Percentiles rank a stretch among this genome's conserved stretches.
phyloP scores from a whole-genome alignment of 306 rosid species.

The Hippophae gyantsensis region DNA sequence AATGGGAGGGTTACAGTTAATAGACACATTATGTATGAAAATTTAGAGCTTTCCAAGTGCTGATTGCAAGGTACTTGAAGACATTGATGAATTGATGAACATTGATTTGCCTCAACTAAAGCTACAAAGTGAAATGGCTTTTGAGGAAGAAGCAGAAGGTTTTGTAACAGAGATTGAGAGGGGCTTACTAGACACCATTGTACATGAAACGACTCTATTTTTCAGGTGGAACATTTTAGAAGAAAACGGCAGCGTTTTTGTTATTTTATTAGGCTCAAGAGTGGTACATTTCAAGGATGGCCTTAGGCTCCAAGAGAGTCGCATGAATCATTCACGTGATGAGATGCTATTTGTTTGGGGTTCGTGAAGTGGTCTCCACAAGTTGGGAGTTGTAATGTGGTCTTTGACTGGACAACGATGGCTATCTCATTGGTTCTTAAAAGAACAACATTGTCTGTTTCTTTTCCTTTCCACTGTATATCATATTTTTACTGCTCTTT shows the following conservation, averaged over 20 bases:
- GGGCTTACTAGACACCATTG: conserved; percentile 45
- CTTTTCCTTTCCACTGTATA: conserved; percentile 4
- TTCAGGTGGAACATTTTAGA: not conserved
- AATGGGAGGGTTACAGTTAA: conserved; percentile 25
- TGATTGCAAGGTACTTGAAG: conserved; percentile 61
- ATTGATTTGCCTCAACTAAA: conserved; percentile 32
- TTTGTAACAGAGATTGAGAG: conserved; percentile 54
- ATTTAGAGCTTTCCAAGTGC: conserved; percentile 39
- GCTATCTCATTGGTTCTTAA: conserved; percentile 32
- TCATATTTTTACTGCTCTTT: conserved; percentile 3
- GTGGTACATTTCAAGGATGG: not conserved
- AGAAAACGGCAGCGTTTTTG: conserved; percentile 25
- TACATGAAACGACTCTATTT: conserved; percentile 50
- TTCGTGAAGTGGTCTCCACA: not conserved
- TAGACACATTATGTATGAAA: conserved; percentile 39
- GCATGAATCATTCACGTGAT: conserved; percentile 58
- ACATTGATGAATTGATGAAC: conserved; percentile 58
- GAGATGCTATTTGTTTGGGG: conserved; percentile 28
- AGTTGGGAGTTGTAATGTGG: conserved; percentile 23
- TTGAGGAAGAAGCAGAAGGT: conserved; percentile 50
- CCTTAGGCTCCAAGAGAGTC: conserved; percentile 9
- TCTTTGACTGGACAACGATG: conserved; percentile 25
- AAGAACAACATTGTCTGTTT: conserved; percentile 23
- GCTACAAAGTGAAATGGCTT: conserved; percentile 18
- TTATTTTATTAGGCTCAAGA: not conserved